Conservation (phyloP, 1,284 basidiomycete species). For the Irpex sp. region DNA sequence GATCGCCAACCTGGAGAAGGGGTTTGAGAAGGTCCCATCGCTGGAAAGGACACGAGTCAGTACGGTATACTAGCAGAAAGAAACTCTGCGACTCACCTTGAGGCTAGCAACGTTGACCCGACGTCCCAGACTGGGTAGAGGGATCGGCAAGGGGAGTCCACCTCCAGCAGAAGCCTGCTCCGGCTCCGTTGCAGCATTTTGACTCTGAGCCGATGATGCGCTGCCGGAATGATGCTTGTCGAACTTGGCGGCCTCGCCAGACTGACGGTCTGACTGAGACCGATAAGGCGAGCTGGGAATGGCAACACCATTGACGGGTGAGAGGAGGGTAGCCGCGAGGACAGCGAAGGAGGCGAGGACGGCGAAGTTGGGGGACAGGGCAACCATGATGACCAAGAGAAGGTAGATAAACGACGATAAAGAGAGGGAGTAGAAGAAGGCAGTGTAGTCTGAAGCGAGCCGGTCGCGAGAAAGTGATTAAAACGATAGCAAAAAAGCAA, state of each 20-base stretch:
- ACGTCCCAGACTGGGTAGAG: conserved; percentile 17
- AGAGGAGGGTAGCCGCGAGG: conserved; percentile 36
- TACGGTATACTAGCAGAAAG: background rate
- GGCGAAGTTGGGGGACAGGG: conserved; percentile 41
- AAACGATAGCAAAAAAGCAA: conserved; percentile 23
- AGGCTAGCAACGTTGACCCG: background rate
- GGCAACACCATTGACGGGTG: conserved; percentile 34
- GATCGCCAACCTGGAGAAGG: conserved; percentile 17
- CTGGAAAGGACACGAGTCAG: background rate
- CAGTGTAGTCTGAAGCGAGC: conserved; percentile 16
- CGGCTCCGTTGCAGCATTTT: background rate
- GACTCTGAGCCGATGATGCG: background rate
- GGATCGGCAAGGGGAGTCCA: conserved; percentile 7
- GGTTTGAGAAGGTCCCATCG: conserved; percentile 19
- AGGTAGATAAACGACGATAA: conserved; percentile 5
- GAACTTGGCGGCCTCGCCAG: conserved; percentile 16
- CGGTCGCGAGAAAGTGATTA: conserved; percentile 17
- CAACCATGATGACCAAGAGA: conserved; percentile 38
- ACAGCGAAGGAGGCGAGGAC: conserved; percentile 41
- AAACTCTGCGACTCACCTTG: background rate
- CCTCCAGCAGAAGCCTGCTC: background rate
- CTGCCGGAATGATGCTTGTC: background rate
- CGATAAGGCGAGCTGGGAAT: conserved; percentile 22
- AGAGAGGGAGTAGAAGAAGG: conserved; percentile 7
- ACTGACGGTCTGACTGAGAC: conserved; percentile 7